Base-by-base conservation (phyloP, 257 asterid genomes). In the Buddleja alternifolia region DNA sequence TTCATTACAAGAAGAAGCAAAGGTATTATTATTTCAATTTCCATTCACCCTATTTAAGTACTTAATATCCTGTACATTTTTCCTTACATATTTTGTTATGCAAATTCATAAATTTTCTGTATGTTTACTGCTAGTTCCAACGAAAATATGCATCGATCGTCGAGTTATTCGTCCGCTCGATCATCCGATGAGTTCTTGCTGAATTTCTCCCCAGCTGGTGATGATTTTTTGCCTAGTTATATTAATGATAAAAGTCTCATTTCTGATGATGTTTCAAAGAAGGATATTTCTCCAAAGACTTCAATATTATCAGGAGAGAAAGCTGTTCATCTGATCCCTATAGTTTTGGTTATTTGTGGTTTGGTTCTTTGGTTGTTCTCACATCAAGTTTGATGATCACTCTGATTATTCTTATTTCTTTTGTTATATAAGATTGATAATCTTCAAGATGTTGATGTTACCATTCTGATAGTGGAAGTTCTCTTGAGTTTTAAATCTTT, bases 301-400 rank as follows among this genome's bases (percentile, higher is more conserved):
- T 10, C 67, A 0, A 1, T 5, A 29, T 29, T 29, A 29, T 6
- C 73, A 0, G 84, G 78, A 10, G 86, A 85, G 60, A 84, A 23
- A 50, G 75, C 73, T 15, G 81, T 86, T 70, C 95, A 85, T 70
- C 58, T 86, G 2, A 79, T 86, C 64, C 95, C 95, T 6, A 57
- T 86, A 10, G 83, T 82, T 9, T 77, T 88, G 82, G 10, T 75
- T 37, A 3, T 74, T 12, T 88, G 90, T 65, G 85, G 66, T 48
- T 75, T 84, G 23, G 44, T 85, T 47, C 92, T 88, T 21, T 88
- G 92, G 92, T 76, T 67, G 42, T 88, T 80, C 68, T 88, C 95
- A 19, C 23, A 54, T 17, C 86, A 84, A 0, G 79, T 73, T 46
- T 29, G 5, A 29, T 29, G 3, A 5, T 29, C 34, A 29, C 34